phyloP scores from a whole-genome alignment of 2,329 filamentous ascomycete genomes.

The Didymella arachidicola region DNA sequence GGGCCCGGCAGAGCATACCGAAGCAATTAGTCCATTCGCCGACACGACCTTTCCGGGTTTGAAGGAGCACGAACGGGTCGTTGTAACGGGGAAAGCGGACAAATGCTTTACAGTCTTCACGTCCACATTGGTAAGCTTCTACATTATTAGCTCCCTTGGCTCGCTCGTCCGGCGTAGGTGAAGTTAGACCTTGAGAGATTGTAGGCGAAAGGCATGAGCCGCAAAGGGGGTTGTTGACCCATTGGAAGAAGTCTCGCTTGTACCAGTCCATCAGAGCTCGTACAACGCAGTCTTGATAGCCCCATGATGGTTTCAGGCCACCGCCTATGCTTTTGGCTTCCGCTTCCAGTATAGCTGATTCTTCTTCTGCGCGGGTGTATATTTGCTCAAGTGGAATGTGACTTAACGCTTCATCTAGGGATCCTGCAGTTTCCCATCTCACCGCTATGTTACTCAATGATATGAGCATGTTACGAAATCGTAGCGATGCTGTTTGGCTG shows the following conservation, averaged over 20 bases:
- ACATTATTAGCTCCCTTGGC: background rate
- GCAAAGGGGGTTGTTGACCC: background rate
- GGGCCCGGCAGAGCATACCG: conserved; percentile 94
- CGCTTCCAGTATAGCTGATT: background rate
- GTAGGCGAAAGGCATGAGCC: background rate
- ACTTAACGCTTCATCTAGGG: background rate
- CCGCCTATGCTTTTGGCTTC: background rate
- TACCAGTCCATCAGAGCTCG: background rate
- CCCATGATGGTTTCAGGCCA: background rate
- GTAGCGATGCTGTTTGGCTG: background rate
- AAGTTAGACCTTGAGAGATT: background rate
- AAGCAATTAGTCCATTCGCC: conserved; percentile 99
- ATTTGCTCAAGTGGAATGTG: background rate
- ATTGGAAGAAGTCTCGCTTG: background rate
- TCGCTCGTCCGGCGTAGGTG: background rate
- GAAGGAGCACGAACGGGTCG: conserved; percentile 90
- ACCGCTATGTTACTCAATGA: background rate
- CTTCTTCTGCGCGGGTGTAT: background rate
- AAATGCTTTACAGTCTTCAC: no score
- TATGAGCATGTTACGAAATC: background rate
- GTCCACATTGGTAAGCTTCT: no score
- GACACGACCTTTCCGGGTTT: conserved; percentile 83
- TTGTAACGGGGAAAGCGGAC: conserved; percentile 87
- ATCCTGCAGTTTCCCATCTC: background rate
- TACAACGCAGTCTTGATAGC: background rate